Conservation (phyloP, 2,329 filamentous ascomycete genomes). For the Monilinia fructicola region DNA sequence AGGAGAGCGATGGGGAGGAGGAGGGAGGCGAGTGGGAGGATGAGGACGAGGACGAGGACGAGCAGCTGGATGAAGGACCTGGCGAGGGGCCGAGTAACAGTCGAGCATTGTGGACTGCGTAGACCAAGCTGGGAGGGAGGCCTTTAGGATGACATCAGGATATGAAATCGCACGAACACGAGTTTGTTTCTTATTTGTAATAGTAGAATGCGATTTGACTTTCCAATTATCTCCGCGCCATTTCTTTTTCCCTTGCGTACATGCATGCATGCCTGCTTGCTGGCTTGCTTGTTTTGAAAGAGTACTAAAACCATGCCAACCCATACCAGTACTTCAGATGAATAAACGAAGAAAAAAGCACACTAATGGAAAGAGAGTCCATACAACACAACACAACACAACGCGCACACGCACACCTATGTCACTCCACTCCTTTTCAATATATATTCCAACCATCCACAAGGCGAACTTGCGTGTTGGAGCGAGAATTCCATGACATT, state of each 20-base stretch:
- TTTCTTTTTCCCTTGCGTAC: not conserved
- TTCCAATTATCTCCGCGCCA: not conserved
- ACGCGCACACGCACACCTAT: too few species aligned
- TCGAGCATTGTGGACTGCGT: not conserved
- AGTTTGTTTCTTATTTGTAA: not conserved
- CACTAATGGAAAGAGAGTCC: too few species aligned
- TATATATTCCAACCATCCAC: too few species aligned
- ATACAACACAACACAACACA: too few species aligned
- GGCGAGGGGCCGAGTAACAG: too few species aligned
- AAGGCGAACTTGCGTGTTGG: too few species aligned
- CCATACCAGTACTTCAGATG: too few species aligned
- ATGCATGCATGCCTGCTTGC: too few species aligned
- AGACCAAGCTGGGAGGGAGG: not conserved
- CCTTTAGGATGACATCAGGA: not conserved
- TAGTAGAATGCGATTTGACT: not conserved
- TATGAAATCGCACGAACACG: not conserved
- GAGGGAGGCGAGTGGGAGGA: not conserved
- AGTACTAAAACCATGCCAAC: not conserved
- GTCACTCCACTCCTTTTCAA: too few species aligned
- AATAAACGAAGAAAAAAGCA: too few species aligned
- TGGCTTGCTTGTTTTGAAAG: not conserved
- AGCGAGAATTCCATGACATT: too few species aligned
- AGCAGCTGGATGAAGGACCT: not conserved
- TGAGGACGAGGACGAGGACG: too few species aligned
- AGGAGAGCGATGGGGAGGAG: not conserved